These are phyloP conservation scores for Nemania sp. DNA, from an alignment of 2,329 filamentous ascomycete genomes.

Conservation along the genomic window DNA sequence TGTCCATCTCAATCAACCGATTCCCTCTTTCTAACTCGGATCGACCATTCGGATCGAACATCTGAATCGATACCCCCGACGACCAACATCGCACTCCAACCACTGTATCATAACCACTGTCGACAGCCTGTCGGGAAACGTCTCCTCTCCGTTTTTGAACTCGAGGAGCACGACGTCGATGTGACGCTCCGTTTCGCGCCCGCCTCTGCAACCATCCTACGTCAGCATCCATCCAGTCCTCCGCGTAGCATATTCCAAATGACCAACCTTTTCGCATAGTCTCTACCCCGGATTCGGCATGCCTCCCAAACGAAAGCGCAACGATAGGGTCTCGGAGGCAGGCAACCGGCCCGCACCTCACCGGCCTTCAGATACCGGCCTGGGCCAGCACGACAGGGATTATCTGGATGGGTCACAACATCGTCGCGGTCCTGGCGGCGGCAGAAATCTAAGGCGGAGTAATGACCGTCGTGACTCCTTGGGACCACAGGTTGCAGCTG, in stretches of 20 bases:
- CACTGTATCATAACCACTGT: too few relatives aligned
- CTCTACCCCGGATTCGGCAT: constrained; percentile 44
- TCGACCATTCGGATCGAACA: neutral
- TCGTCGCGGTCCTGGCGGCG: constrained; percentile 50
- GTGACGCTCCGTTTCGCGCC: constrained; percentile 21
- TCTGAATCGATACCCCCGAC: neutral
- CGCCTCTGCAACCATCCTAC: constrained; percentile 23
- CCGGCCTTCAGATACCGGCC: constrained; percentile 59
- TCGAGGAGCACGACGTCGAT: constrained; percentile 30
- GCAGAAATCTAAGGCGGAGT: constrained; percentile 51
- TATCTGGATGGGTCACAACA: constrained; percentile 45
- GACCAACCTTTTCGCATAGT: constrained; percentile 32
- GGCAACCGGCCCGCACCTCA: constrained; percentile 64
- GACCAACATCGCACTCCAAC: neutral
- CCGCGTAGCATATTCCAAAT: constrained; percentile 27
- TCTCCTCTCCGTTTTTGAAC: neutral
- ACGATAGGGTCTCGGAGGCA: constrained; percentile 54
- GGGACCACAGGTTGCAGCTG: constrained; percentile 43
- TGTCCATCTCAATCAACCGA: neutral
- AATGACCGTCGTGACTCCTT: constrained; percentile 58
- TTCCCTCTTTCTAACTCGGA: neutral
- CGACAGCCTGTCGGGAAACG: too few relatives aligned
- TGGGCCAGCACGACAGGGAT: constrained; percentile 63
- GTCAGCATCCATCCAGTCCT: constrained; percentile 26
- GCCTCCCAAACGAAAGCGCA: constrained; percentile 65